These are phyloP conservation scores for Scenedesmus sp. DNA, from an alignment of 163 green algal genomes.

Conservation along the genomic window DNA sequence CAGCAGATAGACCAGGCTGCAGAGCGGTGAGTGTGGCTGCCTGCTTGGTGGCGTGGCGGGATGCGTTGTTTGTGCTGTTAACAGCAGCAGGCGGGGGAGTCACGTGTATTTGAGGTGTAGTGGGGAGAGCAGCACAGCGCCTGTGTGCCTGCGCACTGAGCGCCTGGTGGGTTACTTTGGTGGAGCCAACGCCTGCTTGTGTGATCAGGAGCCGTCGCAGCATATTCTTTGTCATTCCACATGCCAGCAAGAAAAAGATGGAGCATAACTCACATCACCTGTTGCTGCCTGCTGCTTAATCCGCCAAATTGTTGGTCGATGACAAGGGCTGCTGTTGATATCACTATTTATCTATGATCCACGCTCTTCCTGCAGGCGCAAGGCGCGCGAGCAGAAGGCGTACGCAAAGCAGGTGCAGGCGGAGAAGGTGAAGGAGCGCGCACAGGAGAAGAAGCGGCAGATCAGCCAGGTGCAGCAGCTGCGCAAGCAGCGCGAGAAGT, in stretches of 20 bases:
- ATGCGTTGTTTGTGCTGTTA: no score
- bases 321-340: conserved; percentile 3
- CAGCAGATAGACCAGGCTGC: conserved; percentile 85
- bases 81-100: not conserved
- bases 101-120: not conserved
- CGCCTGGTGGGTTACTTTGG: not conserved
- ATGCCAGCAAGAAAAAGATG: not conserved
- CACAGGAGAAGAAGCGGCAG: conserved; percentile 87
- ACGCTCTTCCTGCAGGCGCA: conserved; percentile 78
- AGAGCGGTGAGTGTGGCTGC: conserved; percentile 69
- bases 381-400: conserved; percentile 94
- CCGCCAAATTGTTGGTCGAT: no score
- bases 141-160: not conserved
- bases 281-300: not conserved
- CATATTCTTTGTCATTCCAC: not conserved
- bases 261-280: not conserved
- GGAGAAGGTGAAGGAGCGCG: conserved; percentile 87
- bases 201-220: not conserved
- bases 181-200: not conserved
- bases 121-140: no score
- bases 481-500: conserved; percentile 88
- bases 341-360: not conserved
- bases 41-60: not conserved
- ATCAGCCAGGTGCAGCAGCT: conserved; percentile 83
- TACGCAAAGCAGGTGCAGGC: conserved; percentile 96